Evolutionary conservation across 2,329 filamentous ascomycete genomes (phyloP).

Genomic region (Diaporthe citrichinensis): DNA sequence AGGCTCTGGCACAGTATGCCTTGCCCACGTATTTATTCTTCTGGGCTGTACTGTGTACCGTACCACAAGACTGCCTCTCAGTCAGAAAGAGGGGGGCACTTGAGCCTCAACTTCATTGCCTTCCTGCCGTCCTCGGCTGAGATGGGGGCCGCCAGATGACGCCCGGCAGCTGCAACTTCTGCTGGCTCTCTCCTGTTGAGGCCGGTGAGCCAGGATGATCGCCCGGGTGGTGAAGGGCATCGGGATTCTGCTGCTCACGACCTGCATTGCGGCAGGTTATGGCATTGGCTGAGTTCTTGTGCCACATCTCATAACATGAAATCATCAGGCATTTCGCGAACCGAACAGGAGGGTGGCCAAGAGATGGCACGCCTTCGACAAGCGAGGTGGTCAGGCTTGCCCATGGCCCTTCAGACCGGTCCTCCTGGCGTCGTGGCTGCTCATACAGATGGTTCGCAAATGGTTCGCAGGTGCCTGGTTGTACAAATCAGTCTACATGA

Average conservation of each 20-base stretch:
- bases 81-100: background rate
- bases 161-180: background rate
- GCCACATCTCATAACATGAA: background rate
- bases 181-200: background rate
- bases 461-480: background rate
- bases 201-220: background rate
- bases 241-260: background rate
- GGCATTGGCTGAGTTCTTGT: background rate
- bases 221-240: background rate
- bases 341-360: background rate
- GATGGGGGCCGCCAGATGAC: background rate
- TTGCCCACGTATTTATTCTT: background rate
- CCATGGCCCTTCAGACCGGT: background rate
- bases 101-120: conserved; percentile 8
- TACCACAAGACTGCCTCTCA: background rate
- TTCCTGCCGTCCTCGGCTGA: background rate
- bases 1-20: conserved; percentile 14
- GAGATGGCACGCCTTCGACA: background rate
- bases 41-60: background rate
- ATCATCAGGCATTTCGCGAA: background rate
- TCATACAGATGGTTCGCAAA: background rate
- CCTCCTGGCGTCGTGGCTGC: background rate
- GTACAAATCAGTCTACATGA: background rate
- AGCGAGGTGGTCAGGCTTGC: background rate
- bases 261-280: background rate